Evolutionary conservation across 1,139 yeast genomes (phyloP).

Genomic region (Tardiomyces depauwii): DNA sequence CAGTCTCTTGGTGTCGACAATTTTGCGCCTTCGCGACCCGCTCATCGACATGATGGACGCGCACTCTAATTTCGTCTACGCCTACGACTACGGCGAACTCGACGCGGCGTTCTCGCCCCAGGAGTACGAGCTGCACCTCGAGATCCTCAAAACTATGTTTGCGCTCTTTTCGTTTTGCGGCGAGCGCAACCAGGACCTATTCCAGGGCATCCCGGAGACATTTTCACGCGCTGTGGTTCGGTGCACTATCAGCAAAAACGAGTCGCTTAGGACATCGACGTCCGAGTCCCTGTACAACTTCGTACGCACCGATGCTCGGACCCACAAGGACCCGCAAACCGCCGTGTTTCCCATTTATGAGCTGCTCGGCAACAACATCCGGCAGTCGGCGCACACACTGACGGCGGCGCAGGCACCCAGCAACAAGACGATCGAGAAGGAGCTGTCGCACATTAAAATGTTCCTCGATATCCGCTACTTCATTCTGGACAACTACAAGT

Average conservation of each 20-base stretch:
- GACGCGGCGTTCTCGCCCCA: neutral
- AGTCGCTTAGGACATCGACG: slow-evolving; percentile 8
- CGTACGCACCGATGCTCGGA: slow-evolving; percentile 2
- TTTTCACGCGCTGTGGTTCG: slow-evolving; percentile 8
- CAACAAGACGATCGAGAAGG: neutral
- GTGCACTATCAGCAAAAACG: slow-evolving; percentile 9
- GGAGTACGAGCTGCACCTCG: neutral
- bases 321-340: neutral
- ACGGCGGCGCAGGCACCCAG: neutral
- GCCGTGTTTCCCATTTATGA: neutral
- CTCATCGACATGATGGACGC: neutral
- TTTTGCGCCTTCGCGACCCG: neutral
- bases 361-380: neutral
- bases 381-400: neutral
- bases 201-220: neutral
- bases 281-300: slow-evolving; percentile 8
- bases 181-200: neutral
- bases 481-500: slow-evolving; percentile 11
- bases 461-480: slow-evolving; percentile 14
- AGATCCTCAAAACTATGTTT: neutral
- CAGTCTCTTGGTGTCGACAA: neutral
- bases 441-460: slow-evolving; percentile 6
- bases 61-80: neutral
- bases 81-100: neutral
- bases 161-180: neutral